Percentiles rank a stretch among this genome's conserved stretches.
phyloP scores from a whole-genome alignment of 768 basidiomycete species.

The Tylopilus sp. region DNA sequence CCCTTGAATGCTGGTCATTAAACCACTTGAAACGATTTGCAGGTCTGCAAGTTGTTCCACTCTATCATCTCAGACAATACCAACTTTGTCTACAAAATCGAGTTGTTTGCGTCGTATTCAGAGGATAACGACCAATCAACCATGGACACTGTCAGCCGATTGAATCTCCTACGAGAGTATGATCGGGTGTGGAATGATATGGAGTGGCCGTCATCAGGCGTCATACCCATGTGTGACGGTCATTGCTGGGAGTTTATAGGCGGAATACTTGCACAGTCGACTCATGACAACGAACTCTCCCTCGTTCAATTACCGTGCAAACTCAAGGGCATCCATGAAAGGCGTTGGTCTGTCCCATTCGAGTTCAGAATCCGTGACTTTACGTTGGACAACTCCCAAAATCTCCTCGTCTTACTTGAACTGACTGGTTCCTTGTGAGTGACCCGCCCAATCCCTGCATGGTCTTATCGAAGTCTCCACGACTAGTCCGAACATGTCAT shows the following conservation, averaged over 20 bases:
- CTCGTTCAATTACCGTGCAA: conserved; percentile 31
- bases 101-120: conserved; percentile 29
- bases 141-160: conserved; percentile 21
- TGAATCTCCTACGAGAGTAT: conserved; percentile 25
- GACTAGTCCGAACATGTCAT: conserved; percentile 17
- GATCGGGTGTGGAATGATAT: conserved; percentile 31
- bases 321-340: conserved; percentile 25
- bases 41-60: conserved; percentile 32
- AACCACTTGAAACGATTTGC: neutral
- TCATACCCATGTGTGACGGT: conserved; percentile 17
- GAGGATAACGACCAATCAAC: conserved; percentile 19
- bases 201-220: conserved; percentile 12
- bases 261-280: conserved; percentile 33
- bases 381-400: conserved; percentile 34
- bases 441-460: neutral
- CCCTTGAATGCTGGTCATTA: neutral
- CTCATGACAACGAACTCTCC: conserved; percentile 14
- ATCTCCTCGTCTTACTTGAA: conserved; percentile 34
- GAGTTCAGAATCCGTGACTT: conserved; percentile 35
- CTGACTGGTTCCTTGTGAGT: conserved; percentile 19
- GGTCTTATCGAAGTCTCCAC: neutral
- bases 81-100: conserved; percentile 29
- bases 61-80: conserved; percentile 25
- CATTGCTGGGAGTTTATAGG: conserved; percentile 34
- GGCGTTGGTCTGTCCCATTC: conserved; percentile 27